phyloP scores from a whole-genome alignment of 1,284 basidiomycete genomes.

The Clitocybe nebularis region DNA sequence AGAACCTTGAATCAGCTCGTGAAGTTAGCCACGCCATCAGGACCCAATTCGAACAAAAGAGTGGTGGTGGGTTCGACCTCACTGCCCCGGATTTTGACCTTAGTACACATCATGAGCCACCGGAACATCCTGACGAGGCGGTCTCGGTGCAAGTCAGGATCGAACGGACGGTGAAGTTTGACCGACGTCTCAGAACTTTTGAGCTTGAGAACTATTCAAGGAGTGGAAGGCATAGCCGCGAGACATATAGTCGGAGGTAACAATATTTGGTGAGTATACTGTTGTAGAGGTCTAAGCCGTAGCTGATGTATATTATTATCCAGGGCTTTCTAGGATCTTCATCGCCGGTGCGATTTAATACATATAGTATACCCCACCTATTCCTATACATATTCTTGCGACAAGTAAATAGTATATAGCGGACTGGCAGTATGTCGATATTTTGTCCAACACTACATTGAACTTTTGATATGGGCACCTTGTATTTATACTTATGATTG shows the following conservation, averaged over 20 bases:
- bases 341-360: background rate
- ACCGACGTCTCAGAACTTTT: conserved; percentile 26
- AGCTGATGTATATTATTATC: background rate
- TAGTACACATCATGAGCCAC: conserved; percentile 17
- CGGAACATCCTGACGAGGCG: conserved; percentile 18
- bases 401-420: background rate
- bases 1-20: conserved; percentile 29
- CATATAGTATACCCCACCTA: background rate
- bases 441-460: background rate
- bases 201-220: conserved; percentile 37
- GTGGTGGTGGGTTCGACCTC: conserved; percentile 26
- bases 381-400: background rate
- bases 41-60: conserved; percentile 34
- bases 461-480: background rate
- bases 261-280: background rate
- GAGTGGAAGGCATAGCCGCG: conserved; percentile 16
- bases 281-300: background rate
- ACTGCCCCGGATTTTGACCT: conserved; percentile 30
- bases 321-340: background rate
- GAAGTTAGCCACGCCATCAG: conserved; percentile 33
- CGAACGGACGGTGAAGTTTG: conserved; percentile 35
- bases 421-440: background rate
- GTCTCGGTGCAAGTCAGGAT: conserved; percentile 36
- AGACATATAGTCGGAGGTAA: conserved; percentile 7
- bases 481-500: background rate